Conservation (phyloP, 768 basidiomycete genomes). For the Mycena kentingensis region DNA sequence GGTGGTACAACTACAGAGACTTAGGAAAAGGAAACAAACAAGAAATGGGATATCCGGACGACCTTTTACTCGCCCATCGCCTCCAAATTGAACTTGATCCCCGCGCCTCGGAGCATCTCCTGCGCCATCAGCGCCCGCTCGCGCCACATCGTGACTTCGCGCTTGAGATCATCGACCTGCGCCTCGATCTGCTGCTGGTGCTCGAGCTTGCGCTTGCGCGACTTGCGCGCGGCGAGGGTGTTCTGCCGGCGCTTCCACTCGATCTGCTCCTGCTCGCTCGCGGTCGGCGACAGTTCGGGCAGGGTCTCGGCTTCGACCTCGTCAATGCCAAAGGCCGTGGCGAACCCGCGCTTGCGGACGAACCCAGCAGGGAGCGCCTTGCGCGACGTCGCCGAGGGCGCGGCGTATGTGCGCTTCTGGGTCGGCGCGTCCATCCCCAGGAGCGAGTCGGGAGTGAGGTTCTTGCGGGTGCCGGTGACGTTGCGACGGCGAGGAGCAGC, state of each 20-base stretch:
- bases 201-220: constrained; percentile 65
- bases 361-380: constrained; percentile 60
- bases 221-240: constrained; percentile 67
- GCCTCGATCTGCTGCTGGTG: constrained; percentile 58
- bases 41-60: no score
- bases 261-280: constrained; percentile 54
- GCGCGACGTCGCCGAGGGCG: constrained; percentile 55
- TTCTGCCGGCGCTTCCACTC: constrained; percentile 69
- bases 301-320: constrained; percentile 33
- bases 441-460: constrained; percentile 50
- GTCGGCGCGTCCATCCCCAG: constrained; percentile 59
- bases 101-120: constrained; percentile 46
- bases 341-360: constrained; percentile 45
- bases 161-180: constrained; percentile 39
- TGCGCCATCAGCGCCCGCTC: constrained; percentile 38
- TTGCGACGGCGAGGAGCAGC: constrained; percentile 1
- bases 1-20: no score
- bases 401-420: constrained; percentile 57
- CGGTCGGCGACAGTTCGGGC: constrained; percentile 7
- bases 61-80: not conserved
- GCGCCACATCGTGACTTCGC: constrained; percentile 55
- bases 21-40: no score
- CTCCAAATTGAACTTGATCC: constrained; percentile 21
- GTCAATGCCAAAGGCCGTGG: constrained; percentile 32
- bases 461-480: constrained; percentile 52